Percentiles rank a stretch among this genome's conserved stretches.
Evolutionary conservation across 2,329 filamentous ascomycete species (phyloP).

Genomic region (Monosporascus cannonballus): DNA sequence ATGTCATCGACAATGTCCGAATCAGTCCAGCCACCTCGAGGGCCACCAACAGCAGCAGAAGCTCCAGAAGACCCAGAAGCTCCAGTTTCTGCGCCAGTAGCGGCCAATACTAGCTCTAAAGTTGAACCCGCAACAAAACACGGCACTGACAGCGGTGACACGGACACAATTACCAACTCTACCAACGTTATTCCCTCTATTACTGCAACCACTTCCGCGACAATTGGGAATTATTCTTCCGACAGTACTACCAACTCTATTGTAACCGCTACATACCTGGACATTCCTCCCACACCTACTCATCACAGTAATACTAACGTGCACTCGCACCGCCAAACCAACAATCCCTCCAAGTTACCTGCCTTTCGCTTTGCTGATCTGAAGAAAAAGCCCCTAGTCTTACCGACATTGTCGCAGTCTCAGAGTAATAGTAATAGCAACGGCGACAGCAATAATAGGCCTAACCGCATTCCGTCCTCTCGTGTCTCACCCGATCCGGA

Average conservation of each 20-base stretch:
- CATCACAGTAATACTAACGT: conserved; percentile 14
- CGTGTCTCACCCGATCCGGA: conserved; percentile 32
- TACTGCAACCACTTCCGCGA: not conserved
- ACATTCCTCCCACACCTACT: conserved; percentile 2
- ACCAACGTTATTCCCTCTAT: not conserved
- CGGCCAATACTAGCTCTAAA: not conserved
- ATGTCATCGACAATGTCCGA: not conserved
- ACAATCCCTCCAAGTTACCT: conserved; percentile 51
- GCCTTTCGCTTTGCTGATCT: conserved; percentile 49
- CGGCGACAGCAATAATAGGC: not conserved
- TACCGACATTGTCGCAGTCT: conserved; percentile 28
- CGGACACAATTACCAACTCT: not conserved
- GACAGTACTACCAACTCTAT: not conserved
- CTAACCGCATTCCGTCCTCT: conserved; percentile 31
- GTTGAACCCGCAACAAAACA: not conserved
- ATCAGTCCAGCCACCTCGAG: not conserved
- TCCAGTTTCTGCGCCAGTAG: not conserved
- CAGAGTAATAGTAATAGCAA: conserved; percentile 11
- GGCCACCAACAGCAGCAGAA: no score
- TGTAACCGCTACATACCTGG: not conserved
- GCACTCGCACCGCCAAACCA: conserved; percentile 45
- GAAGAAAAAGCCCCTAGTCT: conserved; percentile 29
- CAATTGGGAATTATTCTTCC: not conserved
- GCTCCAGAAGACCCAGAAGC: no score
- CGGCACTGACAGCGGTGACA: not conserved